Evolutionary conservation across 1,284 basidiomycete species (phyloP).

Genomic region (Leccinum pachyderme): DNA sequence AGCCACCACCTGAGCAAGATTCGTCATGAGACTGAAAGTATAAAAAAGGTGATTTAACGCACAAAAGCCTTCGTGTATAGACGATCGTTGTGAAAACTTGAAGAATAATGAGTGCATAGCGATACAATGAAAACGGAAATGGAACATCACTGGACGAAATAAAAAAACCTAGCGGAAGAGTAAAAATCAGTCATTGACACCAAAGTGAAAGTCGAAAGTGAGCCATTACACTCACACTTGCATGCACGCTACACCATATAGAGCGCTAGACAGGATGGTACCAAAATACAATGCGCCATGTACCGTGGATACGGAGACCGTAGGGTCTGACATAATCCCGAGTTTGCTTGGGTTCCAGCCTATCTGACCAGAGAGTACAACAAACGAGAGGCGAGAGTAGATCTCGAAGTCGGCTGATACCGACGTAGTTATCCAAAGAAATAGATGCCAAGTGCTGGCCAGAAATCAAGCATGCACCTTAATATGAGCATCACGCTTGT

Average conservation of each 20-base stretch:
- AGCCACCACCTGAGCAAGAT: not conserved
- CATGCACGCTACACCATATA: constrained; percentile 18
- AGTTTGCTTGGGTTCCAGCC: not conserved
- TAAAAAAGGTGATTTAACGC: not conserved
- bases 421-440: not conserved
- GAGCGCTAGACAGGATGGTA: constrained; percentile 1
- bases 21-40: not conserved
- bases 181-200: not conserved
- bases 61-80: constrained; percentile 11
- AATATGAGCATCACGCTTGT: not conserved
- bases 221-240: constrained; percentile 10
- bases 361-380: not conserved
- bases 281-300: constrained; percentile 5
- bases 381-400: not conserved
- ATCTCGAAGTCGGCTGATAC: not conserved
- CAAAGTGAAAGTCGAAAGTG: too few relatives aligned
- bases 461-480: not conserved
- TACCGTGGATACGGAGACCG: not conserved
- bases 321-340: not conserved
- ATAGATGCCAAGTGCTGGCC: not conserved
- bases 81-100: constrained; percentile 12
- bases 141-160: constrained; percentile 5
- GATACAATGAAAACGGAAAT: too few relatives aligned
- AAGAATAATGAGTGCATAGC: not conserved
- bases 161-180: constrained; percentile 13